Base-by-base conservation (phyloP, 306 rosid genomes). In the Sechiopsis laciniata region DNA sequence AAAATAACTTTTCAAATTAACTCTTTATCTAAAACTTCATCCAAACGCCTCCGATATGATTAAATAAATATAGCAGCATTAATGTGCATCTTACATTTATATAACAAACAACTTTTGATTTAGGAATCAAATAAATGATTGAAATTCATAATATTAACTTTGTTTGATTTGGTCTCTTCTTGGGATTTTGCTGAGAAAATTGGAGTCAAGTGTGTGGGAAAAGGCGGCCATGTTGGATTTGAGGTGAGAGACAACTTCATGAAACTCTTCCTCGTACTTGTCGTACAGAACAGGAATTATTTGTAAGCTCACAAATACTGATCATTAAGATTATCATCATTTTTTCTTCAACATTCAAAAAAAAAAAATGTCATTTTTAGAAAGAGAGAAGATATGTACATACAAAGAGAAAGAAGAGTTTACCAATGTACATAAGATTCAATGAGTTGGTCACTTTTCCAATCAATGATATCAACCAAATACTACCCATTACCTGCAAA, bases 401-500 rank as follows among this genome's bases (percentile, higher is more conserved):
- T 2, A 21, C 0, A 24, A 1, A 37, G 2, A 37, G 14, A 3
- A 48, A 65, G 32, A 65, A n/a, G 29, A 17, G 16, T 16, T 7
- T 22, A 91, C 97, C 32, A n/a, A 79, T 66, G 19, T 51, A 68
- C 72, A 91, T 32, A 84, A 32, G 85, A 82, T 79, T 87, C 65
- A 80, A 52, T 20, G 80, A 45, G 83, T 70, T 82, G 54, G 22
- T 15, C 2, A 20, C 9, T 8, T 40, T 60, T 52, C 90, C 97
- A 64, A 86, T 53, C 13, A 79, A 46, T 16, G 97, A 91, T 65
- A 86, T 3, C 61, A 87, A 24, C 88, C 85, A 85, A 35, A 89
- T 87, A 57, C 87, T 42, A 6, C 40, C 13, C 4, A 80, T 60
- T 77, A 87, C 85, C 97, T 89, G 88, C 56, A 81, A 45, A 45